Evolutionary conservation across 768 basidiomycete genomes (phyloP), one percentile per base, ranked within the genome.

Genomic region (Kwoniella newhampshirensis): DNA sequence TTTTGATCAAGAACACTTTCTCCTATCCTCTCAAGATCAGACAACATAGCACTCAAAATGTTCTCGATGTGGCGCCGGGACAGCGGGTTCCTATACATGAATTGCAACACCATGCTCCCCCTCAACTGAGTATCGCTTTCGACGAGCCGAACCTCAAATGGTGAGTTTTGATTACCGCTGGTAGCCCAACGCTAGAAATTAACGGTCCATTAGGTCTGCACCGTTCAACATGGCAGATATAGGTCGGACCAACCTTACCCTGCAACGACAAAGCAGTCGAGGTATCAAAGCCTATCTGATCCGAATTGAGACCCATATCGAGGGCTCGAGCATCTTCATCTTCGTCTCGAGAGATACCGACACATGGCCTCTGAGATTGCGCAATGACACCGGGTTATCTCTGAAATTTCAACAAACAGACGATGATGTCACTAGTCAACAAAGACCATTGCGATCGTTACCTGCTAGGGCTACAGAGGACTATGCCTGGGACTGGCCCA

Each of bases 401-500:
- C 78, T 93, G 61, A 78, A 79, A 9, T 80, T 94, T 59, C 84
- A 79, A 57, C 96, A 99, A 77, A 83, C 82, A 54, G 65, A 73
- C 49, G 66, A 66, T 3, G 63, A 66, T 52, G 48, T 51, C 23
- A 48, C 50, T 20, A 49, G 42, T 21, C 49, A 50, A 27, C 39
- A 23, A 6, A 44, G 55, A 65, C 36, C 66, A 72, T 44, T 44
- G 68, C 83, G 81, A 63, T 15, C 60, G 75, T n/a, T 71, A n/a
- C 74, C 32, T 82, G 82, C 53, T 28, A 74, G 41, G 48, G 78
- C 82, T 2, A 80, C 78, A 15, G 73, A 82, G 42, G 78, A 83
- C 28, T 99, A 97, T 72, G 88, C 92, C 4, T 99, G 94, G 94
- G 96, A 99, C 70, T 84, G 82, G 57, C 96, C 96, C 6, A 88